Base-by-base conservation (phyloP, 768 basidiomycete genomes). In the Pisolithus tinctorius region DNA sequence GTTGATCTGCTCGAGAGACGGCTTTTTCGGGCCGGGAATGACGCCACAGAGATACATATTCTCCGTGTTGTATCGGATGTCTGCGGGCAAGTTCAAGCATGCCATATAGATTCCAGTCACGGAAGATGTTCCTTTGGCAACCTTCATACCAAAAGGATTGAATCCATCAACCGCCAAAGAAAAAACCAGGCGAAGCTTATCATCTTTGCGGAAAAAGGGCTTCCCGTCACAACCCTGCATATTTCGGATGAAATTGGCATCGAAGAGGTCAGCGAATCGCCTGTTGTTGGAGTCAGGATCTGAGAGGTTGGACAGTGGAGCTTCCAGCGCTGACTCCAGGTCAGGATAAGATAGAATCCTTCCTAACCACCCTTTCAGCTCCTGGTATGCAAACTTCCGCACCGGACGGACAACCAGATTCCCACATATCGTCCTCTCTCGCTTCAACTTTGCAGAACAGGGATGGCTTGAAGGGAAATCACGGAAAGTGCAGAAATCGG, bases 1-100 rank as follows among this genome's bases (percentile, higher is more conserved):
- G 36, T 76, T 74, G 9, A 74, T 59, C 29, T 68, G 51, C 0
- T 63, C 47, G 0, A 66, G 48, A 2, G 58, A 58, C 1, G 75
- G 73, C 41, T 71, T 64, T 0, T 62, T 54, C 0, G 74, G 76
- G 0, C 75, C 72, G 3, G 73, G 72, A 25, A 75, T 70, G 49
- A 78, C 55, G 0, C 74, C 54, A n/a, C n/a, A n/a, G n/a, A n/a
- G n/a, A n/a, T n/a, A n/a, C n/a, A n/a, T n/a, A n/a, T n/a, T n/a
- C n/a, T 74, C 68, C 0, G 60, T 29, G 27, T 60, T 56, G 49
- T 68, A 70, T 14, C 63, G 60, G 16, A 63, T 30, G n/a, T 61
- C 49, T 0, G 62, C 63, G 4, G 71, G 72, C 8, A 74, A 61
- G 54, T 71, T 74, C 65, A 70, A 5, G 39, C 39, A 41, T n/a